These are phyloP conservation scores for Malus hybrid DNA, from an alignment of 331 rosid genomes.

Conservation along the genomic window DNA sequence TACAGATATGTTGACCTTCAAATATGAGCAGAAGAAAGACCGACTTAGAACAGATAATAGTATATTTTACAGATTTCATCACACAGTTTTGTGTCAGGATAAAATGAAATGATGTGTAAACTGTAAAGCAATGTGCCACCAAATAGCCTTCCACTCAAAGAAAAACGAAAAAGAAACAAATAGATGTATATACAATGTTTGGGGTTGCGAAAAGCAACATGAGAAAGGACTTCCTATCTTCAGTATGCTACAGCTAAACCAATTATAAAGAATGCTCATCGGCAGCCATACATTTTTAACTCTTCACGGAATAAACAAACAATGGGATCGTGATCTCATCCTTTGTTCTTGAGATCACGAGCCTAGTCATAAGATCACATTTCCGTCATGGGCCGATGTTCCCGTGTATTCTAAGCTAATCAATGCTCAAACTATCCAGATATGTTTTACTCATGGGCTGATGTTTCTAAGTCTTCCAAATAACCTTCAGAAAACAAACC, in stretches of 20 bases:
- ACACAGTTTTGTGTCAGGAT: neutral
- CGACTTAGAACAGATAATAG: neutral
- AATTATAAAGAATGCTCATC: neutral
- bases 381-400: too few species aligned
- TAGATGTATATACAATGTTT: neutral
- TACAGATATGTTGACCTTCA: neutral
- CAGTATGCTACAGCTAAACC: neutral
- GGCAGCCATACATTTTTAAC: neutral
- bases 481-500: neutral
- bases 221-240: neutral
- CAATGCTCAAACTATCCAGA: neutral
- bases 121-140: neutral
- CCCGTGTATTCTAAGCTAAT: too few species aligned
- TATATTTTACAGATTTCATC: neutral
- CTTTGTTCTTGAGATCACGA: neutral
- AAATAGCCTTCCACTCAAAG: neutral
- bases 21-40: neutral
- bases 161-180: neutral
- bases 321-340: neutral
- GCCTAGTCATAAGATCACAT: neutral
- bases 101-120: neutral
- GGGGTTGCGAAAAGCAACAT: neutral
- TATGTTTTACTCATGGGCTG: neutral
- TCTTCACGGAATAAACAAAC: neutral
- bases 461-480: neutral